Evolutionary conservation across 352 stramenopile species (phyloP), one percentile per base, ranked within the genome.

Genomic region (Nannochloropsis limnetica): DNA sequence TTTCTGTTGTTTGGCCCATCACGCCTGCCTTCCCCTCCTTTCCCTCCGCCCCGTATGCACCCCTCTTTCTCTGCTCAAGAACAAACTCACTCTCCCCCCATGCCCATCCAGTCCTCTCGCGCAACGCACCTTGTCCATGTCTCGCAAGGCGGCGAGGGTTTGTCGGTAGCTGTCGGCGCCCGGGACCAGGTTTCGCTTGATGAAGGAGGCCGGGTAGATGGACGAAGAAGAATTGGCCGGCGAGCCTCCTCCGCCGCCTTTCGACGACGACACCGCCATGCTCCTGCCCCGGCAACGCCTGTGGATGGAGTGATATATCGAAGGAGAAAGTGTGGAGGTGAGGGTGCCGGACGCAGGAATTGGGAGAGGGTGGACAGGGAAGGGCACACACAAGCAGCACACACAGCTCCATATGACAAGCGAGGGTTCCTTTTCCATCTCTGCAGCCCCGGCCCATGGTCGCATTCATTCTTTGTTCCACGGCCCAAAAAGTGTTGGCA

Each of bases 191-290:
- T 74, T 25, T 74, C 61, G n/a, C n/a, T 29, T 74, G n/a, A 74
- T 29, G 61, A 74, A 74, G n/a, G 61, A 74, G 61, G 61, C 61
- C 15, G 61, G 61, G n/a, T 74, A 74, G 5, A 74, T 74, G 37
- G 37, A 49, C 37, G 37, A 49, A 49, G 32, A 44, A 44, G 37
- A 49, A 49, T 49, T 49, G 37, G 37, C n/a, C n/a, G n/a, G 17
- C 37, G 37, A 49, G 37, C 37, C 37, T 49, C 37, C 37, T 3
- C 37, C 37, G 37, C 37, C 37, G 37, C 37, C 37, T 49, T 49
- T 49, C 8, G 37, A 49, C 8, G 37, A 49, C 8, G 37, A 49
- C 37, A 14, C 37, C 37, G 37, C 37, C 37, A 49, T 49, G 37
- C 37, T 49, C 1, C 8, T 49, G 8, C 17, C 37, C 37, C 37